Conservation (phyloP, 1,284 basidiomycete genomes). For the Moesziomyces antarcticus region DNA sequence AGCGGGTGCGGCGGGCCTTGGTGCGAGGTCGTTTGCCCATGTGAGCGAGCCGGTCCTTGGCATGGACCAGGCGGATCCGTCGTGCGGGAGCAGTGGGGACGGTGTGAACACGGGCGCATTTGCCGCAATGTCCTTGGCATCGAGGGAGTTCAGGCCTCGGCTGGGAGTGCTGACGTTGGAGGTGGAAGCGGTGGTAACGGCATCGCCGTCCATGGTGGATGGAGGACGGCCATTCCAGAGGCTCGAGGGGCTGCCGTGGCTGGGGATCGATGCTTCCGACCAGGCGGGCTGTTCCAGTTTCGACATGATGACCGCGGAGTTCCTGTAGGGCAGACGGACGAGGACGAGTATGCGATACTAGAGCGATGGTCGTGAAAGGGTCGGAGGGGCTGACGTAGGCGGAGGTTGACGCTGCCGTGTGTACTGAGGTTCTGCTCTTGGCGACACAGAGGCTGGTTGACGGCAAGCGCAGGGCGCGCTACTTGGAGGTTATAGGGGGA, state of each 20-base stretch:
- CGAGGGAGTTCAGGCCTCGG: conserved; percentile 21
- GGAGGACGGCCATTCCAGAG: conserved; percentile 42
- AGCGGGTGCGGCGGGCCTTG: conserved; percentile 5
- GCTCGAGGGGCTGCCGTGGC: conserved; percentile 32
- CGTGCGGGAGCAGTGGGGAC: conserved; percentile 36
- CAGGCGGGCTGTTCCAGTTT: conserved; percentile 33
- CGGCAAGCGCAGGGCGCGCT: neutral
- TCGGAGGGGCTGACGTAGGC: neutral
- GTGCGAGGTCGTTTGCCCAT: conserved; percentile 33
- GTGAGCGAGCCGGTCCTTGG: conserved; percentile 17
- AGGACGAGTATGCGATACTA: neutral
- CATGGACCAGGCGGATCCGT: conserved; percentile 42
- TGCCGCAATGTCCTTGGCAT: conserved; percentile 17
- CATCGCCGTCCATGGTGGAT: conserved; percentile 39
- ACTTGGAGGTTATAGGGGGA: too few species aligned
- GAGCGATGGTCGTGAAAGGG: neutral
- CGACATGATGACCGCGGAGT: conserved; percentile 30
- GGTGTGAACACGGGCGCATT: conserved; percentile 27
- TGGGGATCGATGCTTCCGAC: conserved; percentile 31
- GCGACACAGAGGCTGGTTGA: neutral
- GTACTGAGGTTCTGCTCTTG: conserved; percentile 5
- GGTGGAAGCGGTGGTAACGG: conserved; percentile 33
- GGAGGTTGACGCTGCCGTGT: conserved; percentile 17
- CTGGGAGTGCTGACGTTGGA: conserved; percentile 46
- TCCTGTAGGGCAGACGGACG: too few species aligned